Percentiles rank a stretch among this genome's conserved stretches.
These are phyloP conservation scores for Asterochloris erici DNA, from an alignment of 139 green algal species.

Conservation along the genomic window DNA sequence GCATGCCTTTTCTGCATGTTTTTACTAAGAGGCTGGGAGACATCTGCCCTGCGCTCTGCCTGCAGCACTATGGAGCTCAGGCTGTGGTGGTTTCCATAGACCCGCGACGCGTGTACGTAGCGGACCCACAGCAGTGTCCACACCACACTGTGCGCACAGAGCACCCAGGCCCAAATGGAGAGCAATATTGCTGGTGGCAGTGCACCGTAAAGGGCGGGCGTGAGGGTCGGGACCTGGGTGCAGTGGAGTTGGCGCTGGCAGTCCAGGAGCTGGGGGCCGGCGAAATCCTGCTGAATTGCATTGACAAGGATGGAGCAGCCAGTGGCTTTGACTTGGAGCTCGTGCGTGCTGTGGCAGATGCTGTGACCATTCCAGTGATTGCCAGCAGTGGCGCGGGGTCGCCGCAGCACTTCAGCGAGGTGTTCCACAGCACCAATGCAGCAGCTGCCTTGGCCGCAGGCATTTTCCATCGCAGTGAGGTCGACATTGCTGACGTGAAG, in stretches of 20 bases:
- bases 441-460: constrained; percentile 92
- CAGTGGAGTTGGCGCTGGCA: constrained; percentile 84
- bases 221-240: constrained; percentile 88
- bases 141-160: constrained; percentile 62
- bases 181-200: constrained; percentile 86
- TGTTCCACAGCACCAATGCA: constrained; percentile 76
- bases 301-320: constrained; percentile 88
- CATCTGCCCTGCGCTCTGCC: not conserved
- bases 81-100: constrained; percentile 93
- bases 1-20: not conserved
- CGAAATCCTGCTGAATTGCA: constrained; percentile 99
- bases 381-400: constrained; percentile 87
- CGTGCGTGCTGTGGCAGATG: constrained; percentile 76
- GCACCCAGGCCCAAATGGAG: constrained; percentile 81
- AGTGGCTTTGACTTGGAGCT: constrained; percentile 94
- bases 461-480: constrained; percentile 96
- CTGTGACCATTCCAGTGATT: constrained; percentile 98
- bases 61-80: constrained; percentile 45
- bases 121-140: constrained; percentile 45
- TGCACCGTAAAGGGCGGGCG: constrained; percentile 67
- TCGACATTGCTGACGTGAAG: constrained; percentile 92
- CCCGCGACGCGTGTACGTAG: constrained; percentile 85
- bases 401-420: constrained; percentile 91
- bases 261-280: constrained; percentile 93
- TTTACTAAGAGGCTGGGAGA: not conserved